Evolutionary conservation across 2,329 filamentous ascomycete genomes (phyloP).

Genomic region (Fusarium robinianum): DNA sequence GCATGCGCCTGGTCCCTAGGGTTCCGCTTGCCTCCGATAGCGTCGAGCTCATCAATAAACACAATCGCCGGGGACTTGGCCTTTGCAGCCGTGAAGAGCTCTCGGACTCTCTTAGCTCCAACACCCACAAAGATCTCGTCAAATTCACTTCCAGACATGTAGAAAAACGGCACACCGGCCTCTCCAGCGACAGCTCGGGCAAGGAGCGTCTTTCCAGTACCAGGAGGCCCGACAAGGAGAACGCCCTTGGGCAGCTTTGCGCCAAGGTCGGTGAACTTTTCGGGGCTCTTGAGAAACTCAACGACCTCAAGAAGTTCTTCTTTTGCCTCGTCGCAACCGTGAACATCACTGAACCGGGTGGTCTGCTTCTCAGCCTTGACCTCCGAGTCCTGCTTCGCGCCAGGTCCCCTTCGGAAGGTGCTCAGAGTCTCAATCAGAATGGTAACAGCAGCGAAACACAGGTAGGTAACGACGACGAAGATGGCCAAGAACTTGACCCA

Average conservation of each 20-base stretch:
- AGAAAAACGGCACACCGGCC: constrained; percentile 98
- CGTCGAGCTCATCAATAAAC: constrained; percentile 93
- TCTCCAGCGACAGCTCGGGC: constrained; percentile 95
- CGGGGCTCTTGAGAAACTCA: constrained; percentile 91
- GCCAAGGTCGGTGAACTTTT: constrained; percentile 90
- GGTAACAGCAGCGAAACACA: constrained; percentile 77
- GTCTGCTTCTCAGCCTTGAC: constrained; percentile 92
- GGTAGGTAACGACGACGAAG: constrained; percentile 78
- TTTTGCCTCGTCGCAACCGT: constrained; percentile 97
- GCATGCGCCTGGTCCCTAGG: constrained; percentile 91
- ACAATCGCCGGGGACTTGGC: constrained; percentile 89
- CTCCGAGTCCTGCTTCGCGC: constrained; percentile 75
- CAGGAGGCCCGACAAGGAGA: constrained; percentile 89
- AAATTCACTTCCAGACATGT: constrained; percentile 99
- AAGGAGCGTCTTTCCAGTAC: constrained; percentile 95
- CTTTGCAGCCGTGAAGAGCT: constrained; percentile 84
- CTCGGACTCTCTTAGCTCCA: constrained; percentile 92
- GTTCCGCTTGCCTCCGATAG: constrained; percentile 92
- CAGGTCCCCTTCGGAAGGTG: constrained; percentile 73
- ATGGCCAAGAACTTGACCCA: constrained; percentile 87
- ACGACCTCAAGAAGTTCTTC: constrained; percentile 97
- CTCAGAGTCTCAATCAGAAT: constrained; percentile 82
- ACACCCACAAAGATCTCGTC: constrained; percentile 98
- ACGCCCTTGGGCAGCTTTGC: constrained; percentile 98
- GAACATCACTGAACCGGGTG: constrained; percentile 89